These are phyloP conservation scores for Camellia oleifera DNA, from an alignment of 179 eudicot genomes.

Conservation along the genomic window DNA sequence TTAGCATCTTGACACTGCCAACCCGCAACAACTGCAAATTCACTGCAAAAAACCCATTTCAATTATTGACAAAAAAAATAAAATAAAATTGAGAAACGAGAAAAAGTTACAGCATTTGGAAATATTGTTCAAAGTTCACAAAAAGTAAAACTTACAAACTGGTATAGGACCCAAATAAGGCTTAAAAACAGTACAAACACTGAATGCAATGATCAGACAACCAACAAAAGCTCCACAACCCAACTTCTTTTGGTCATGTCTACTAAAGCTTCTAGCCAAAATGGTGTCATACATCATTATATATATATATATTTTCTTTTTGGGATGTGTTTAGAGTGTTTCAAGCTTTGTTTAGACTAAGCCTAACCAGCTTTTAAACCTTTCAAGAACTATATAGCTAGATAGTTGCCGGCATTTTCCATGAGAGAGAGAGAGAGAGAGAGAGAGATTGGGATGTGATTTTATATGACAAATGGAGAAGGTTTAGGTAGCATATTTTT, in stretches of 20 bases:
- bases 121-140: too few species aligned
- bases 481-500: neutral
- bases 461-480: constrained; percentile 8
- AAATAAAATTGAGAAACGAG: neutral
- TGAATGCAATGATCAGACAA: constrained; percentile 21
- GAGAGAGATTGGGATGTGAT: neutral
- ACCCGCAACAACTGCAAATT: constrained; percentile 27
- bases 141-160: constrained; percentile 20
- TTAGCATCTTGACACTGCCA: constrained; percentile 20
- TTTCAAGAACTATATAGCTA: neutral
- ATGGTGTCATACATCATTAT: constrained; percentile 19
- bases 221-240: constrained; percentile 21
- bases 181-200: constrained; percentile 21
- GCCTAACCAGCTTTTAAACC: neutral
- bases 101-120: neutral
- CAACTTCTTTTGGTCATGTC: constrained; percentile 24
- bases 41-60: constrained; percentile 22
- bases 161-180: constrained; percentile 22
- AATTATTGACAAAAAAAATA: neutral
- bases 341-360: neutral
- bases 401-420: constrained; percentile 1
- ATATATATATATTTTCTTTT: too few species aligned
- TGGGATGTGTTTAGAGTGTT: neutral
- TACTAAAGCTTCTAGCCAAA: constrained; percentile 24
- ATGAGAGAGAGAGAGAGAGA: too few species aligned